These are phyloP conservation scores for Rheum nobile DNA, from an alignment of 148 eudicot species.

Conservation along the genomic window DNA sequence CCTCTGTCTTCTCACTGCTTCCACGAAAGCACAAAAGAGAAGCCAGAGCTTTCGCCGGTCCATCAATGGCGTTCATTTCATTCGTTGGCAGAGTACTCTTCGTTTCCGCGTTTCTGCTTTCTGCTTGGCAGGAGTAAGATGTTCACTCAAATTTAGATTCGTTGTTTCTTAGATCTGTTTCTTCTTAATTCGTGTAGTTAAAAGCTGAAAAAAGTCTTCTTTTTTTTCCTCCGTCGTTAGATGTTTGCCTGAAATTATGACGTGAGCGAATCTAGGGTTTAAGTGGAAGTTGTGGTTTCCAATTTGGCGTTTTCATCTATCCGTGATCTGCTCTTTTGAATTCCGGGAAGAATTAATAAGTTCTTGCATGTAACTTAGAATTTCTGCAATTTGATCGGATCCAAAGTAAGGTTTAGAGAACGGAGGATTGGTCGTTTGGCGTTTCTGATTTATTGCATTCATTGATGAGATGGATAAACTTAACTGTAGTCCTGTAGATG, in stretches of 20 bases:
- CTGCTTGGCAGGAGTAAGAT: slow-evolving; percentile 81
- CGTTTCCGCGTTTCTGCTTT: slow-evolving; percentile 61
- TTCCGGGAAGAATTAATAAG: neutral
- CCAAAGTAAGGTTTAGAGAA: neutral
- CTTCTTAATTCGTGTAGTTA: neutral
- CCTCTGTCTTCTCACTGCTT: neutral
- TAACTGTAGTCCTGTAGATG: neutral
- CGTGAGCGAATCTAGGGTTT: neutral
- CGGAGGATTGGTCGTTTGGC: neutral
- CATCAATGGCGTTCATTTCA: slow-evolving; percentile 53
- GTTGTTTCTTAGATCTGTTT: neutral
- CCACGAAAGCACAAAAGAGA: neutral
- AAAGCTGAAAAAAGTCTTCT: neutral
- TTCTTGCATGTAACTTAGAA: neutral
- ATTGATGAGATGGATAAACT: neutral
- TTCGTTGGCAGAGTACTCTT: slow-evolving; percentile 71
- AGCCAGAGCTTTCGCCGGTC: neutral
- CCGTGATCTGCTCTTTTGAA: neutral
- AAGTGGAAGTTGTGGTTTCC: neutral
- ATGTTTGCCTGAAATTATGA: neutral
- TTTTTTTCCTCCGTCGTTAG: neutral
- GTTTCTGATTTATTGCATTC: neutral
- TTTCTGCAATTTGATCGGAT: neutral
- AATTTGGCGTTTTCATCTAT: neutral
- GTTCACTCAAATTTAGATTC: neutral